Conservation (phyloP, 2,329 filamentous ascomycete genomes). For the Fusarium humuli region DNA sequence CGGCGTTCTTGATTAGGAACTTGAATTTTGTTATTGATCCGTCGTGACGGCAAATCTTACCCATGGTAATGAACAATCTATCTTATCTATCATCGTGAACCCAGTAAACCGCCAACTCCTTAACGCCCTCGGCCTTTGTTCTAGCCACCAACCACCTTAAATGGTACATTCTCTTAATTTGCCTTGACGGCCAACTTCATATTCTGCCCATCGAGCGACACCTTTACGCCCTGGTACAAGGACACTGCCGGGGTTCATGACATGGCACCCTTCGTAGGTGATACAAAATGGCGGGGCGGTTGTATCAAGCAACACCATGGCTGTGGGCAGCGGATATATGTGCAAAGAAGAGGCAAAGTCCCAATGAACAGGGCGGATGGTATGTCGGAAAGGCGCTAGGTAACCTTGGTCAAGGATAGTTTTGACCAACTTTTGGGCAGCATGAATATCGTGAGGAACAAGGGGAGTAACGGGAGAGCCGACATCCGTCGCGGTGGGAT, state of each 20-base stretch:
- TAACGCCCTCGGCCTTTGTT: conserved; percentile 16
- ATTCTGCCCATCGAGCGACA: conserved; percentile 87
- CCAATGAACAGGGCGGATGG: conserved; percentile 86
- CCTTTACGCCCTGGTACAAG: conserved; percentile 76
- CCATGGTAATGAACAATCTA: conserved; percentile 11
- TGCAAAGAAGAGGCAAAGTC: conserved; percentile 82
- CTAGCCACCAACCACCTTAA: conserved; percentile 46
- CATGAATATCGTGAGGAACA: conserved; percentile 63
- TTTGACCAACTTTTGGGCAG: conserved; percentile 84
- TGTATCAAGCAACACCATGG: conserved; percentile 83
- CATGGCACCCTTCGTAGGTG: conserved; percentile 94
- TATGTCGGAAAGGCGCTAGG: conserved; percentile 86
- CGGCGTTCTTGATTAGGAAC: not conserved
- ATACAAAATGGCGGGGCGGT: conserved; percentile 85
- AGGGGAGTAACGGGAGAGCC: conserved; percentile 53
- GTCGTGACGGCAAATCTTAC: not conserved
- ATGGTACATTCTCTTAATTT: conserved; percentile 72
- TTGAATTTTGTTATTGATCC: not conserved
- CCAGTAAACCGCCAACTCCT: not conserved
- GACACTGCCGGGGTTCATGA: conserved; percentile 89
- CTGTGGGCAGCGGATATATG: conserved; percentile 88
- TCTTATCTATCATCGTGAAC: conserved; percentile 30
- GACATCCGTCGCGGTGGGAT: conserved; percentile 27
- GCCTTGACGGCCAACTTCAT: conserved; percentile 75
- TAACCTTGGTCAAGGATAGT: conserved; percentile 92